Conservation (phyloP, 768 basidiomycete species). For the Collybia mongolica region DNA sequence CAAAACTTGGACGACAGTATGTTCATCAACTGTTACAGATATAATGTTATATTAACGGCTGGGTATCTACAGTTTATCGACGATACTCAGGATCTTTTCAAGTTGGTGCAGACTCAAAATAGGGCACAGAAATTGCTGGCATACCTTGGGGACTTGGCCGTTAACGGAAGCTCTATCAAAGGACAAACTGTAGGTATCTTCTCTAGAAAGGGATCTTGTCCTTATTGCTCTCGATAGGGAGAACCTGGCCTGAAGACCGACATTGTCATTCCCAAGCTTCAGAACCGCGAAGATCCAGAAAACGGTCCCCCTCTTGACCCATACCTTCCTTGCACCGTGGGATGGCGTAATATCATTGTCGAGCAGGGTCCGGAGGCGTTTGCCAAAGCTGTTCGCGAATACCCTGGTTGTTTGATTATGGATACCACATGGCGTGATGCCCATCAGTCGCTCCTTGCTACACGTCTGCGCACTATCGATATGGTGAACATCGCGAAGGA, state of each 20-base stretch:
- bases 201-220: background rate
- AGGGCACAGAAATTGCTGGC: conserved; percentile 96
- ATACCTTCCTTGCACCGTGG: conserved; percentile 76
- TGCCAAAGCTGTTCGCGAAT: conserved; percentile 95
- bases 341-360: conserved; percentile 99
- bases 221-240: conserved; percentile 43
- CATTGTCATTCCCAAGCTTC: conserved; percentile 77
- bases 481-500: conserved; percentile 99
- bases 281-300: conserved; percentile 71
- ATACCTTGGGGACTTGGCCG: conserved; percentile 95
- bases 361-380: conserved; percentile 98
- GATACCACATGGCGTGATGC: conserved; percentile 99
- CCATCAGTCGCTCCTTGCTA: conserved; percentile 96
- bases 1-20: conserved; percentile 92
- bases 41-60: background rate
- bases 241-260: conserved; percentile 94
- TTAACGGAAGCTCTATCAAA: conserved; percentile 98
- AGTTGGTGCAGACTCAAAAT: conserved; percentile 95
- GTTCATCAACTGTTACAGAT: background rate
- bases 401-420: conserved; percentile 95
- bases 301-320: conserved; percentile 76
- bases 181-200: conserved; percentile 64
- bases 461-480: conserved; percentile 92
- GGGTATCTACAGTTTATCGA: conserved; percentile 80
- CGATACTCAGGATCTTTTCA: conserved; percentile 99